Evolutionary conservation across 2,329 filamentous ascomycete genomes (phyloP).

Genomic region (Coniella vitis): DNA sequence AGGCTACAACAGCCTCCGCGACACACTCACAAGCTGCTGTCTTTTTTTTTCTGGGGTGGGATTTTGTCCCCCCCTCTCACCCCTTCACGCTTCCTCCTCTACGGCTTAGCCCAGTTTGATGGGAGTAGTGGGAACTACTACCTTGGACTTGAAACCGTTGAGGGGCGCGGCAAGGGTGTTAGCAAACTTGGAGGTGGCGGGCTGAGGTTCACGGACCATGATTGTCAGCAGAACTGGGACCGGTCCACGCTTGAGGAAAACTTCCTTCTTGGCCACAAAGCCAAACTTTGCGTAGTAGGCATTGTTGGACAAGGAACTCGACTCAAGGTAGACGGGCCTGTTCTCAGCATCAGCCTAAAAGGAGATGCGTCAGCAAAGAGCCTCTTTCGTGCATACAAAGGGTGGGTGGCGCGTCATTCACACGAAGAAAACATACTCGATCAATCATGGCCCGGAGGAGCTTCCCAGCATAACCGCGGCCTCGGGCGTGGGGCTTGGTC

Average conservation of each 20-base stretch:
- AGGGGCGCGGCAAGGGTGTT: conserved; percentile 25
- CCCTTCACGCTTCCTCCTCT: too few relatives aligned
- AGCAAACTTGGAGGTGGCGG: conserved; percentile 21
- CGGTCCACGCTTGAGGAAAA: conserved; percentile 52
- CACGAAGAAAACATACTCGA: conserved; percentile 38
- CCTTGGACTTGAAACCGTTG: conserved; percentile 30
- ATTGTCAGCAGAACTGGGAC: conserved; percentile 63
- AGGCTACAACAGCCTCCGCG: too few relatives aligned
- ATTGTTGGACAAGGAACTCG: conserved; percentile 61
- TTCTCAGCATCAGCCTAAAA: conserved; percentile 59
- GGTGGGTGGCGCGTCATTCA: too few relatives aligned
- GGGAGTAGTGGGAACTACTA: conserved; percentile 18
- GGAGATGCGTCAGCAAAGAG: too few relatives aligned
- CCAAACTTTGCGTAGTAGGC: conserved; percentile 69
- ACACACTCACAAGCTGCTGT: not conserved
- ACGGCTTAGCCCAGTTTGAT: conserved; percentile 20
- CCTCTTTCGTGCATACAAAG: too few relatives aligned
- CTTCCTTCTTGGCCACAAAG: conserved; percentile 58
- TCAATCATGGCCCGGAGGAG: conserved; percentile 64
- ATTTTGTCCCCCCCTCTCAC: not conserved
- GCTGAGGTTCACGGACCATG: conserved; percentile 70
- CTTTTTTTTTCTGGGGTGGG: not conserved
- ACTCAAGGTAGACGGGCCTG: conserved; percentile 70
- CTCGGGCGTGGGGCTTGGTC: conserved; percentile 61
- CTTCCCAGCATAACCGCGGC: conserved; percentile 66